These are phyloP conservation scores for Neophaeococcomyces aloes DNA, from an alignment of 2,329 filamentous ascomycete species.

Conservation along the genomic window DNA sequence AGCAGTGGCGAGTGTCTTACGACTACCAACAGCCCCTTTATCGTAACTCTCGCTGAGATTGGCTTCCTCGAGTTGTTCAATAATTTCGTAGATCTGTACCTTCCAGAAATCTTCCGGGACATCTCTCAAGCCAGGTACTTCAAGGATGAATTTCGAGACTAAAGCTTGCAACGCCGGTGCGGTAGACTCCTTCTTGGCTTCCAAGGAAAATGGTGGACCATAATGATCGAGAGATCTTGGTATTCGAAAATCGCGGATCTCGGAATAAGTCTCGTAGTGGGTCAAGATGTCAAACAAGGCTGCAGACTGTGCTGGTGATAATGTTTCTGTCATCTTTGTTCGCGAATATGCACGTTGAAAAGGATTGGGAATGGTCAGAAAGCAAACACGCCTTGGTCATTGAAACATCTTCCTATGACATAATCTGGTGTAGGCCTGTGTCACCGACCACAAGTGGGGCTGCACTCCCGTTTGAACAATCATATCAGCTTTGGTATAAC, in stretches of 20 bases:
- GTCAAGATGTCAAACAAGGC: conserved; percentile 46
- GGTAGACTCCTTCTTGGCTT: conserved; percentile 34
- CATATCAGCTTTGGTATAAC: too few species aligned
- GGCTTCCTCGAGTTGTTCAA: conserved; percentile 53
- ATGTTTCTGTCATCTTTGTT: conserved; percentile 16
- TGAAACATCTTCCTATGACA: too few species aligned
- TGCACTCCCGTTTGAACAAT: too few species aligned
- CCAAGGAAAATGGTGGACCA: conserved; percentile 54
- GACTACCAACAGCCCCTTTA: conserved; percentile 61
- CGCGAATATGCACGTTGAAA: neutral
- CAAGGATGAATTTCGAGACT: conserved; percentile 53
- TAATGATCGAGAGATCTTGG: conserved; percentile 55
- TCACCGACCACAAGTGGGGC: too few species aligned
- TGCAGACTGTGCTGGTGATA: conserved; percentile 37
- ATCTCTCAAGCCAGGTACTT: conserved; percentile 55
- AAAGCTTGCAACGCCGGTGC: conserved; percentile 60
- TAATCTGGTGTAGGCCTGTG: too few species aligned
- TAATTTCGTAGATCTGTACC: conserved; percentile 48
- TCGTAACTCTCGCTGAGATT: conserved; percentile 74
- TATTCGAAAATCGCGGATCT: conserved; percentile 62
- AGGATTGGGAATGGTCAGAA: neutral
- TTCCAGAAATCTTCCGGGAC: conserved; percentile 57
- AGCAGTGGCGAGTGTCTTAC: conserved; percentile 65
- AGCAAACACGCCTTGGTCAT: too few species aligned
- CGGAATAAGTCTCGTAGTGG: conserved; percentile 47